Base-by-base conservation (phyloP, 305 asterid species). In the Plantago coronopus region DNA sequence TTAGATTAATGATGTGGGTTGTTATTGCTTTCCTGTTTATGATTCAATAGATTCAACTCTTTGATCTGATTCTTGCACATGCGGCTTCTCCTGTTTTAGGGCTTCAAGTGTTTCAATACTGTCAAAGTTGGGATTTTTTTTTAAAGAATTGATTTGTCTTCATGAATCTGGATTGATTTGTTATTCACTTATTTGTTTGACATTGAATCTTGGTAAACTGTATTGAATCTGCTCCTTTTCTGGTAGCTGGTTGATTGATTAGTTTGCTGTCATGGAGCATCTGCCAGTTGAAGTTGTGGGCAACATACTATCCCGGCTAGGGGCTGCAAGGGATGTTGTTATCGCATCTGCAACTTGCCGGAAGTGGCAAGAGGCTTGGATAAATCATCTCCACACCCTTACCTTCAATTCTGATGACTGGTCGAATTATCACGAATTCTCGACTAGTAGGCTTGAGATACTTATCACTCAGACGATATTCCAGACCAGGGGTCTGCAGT, bases 241-340 rank as follows among this genome's bases (percentile, higher is more conserved):
- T 54, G 54, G 58, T 64, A 55, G 17, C 17, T 55, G 57, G 49
- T 57, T 50, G 18, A 45, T 72, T 54, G 61, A 29, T 57, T 67
- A 37, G 21, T 17, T 47, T 47, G 11, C 13, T 4, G 54, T 20
- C 8, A 88, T 89, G 97, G 97, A 89, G 75, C 54, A 67, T 75
- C 89, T 89, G 74, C 97, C 97, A 4, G 97, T 89, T 65, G 95
- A 89, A 83, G 95, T 89, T 34, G 81, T 89, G 48, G 97, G 97
- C 48, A 89, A 86, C 79, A 89, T 89, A 71, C 73, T 89, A 18
- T 82, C 95, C 19, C 74, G 78, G 43, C 82, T 89, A 4, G 94
- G 83, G 62, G 86, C 95, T 61, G 97, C 97, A 2, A 81, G 94
- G 2, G 95, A 89, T 56, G 81, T 86, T 54, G 89, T 89, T 60